A percentile compares a stretch with the other conserved stretches of the same genome.
Conservation (phyloP, 257 asterid genomes). For the Solanum okadae region DNA sequence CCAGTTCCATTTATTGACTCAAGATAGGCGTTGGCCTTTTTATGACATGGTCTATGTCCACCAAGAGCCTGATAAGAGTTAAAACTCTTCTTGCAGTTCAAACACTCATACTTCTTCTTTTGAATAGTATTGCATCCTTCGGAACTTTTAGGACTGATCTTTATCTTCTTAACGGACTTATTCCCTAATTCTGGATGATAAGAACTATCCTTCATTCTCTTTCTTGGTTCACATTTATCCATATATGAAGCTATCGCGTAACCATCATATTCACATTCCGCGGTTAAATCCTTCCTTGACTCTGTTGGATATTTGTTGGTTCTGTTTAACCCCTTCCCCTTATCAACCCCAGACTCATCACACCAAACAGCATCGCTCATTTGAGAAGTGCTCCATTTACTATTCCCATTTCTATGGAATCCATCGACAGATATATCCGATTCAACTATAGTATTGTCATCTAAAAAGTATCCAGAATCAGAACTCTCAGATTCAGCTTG, state of each 20-base stretch:
- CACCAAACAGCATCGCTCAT: conserved; percentile 9
- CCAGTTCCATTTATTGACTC: conserved; percentile 50
- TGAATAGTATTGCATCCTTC: conserved; percentile 12
- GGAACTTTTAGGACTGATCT: conserved; percentile 14
- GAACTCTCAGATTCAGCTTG: conserved; percentile 38
- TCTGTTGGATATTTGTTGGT: conserved; percentile 23
- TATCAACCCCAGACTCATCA: conserved; percentile 24
- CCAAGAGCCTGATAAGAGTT: conserved; percentile 90
- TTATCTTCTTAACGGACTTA: conserved; percentile 19
- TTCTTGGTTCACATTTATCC: conserved; percentile 28
- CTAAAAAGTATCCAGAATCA: conserved; percentile 89
- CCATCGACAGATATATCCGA: conserved; percentile 62
- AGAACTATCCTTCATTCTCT: conserved; percentile 20
- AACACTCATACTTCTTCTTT: conserved; percentile 67
- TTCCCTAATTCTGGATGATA: conserved; percentile 23
- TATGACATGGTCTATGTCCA: conserved; percentile 94
- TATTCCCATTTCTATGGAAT: conserved; percentile 10
- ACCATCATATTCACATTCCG: conserved; percentile 17
- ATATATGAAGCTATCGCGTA: conserved; percentile 5
- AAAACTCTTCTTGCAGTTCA: conserved; percentile 76
- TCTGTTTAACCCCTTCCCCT: conserved; percentile 20
- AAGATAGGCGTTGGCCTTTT: conserved; percentile 20
- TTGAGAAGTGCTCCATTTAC: conserved; percentile 14
- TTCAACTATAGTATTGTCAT: conserved; percentile 55
- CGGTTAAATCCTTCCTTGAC: conserved; percentile 2